These are phyloP conservation scores for Chaetomiaceae sp. DNA, from an alignment of 2,329 filamentous ascomycete species.

Conservation along the genomic window DNA sequence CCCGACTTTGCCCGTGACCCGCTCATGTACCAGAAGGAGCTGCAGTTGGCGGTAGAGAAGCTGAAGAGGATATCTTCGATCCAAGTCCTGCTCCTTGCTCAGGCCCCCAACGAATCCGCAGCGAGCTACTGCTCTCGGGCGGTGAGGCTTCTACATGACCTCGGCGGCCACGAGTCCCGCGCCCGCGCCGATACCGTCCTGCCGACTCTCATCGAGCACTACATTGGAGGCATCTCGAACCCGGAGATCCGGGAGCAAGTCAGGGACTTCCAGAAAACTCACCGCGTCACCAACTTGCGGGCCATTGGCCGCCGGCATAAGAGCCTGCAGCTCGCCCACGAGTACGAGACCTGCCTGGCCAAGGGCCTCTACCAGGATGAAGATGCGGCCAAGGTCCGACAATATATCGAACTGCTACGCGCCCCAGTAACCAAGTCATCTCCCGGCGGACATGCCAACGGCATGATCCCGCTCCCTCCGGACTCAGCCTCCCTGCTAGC, in stretches of 20 bases:
- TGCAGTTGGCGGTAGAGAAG: constrained; percentile 44
- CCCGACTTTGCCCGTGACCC: constrained; percentile 43
- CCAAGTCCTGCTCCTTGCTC: constrained; percentile 50
- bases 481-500: constrained; percentile 34
- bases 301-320: constrained; percentile 48
- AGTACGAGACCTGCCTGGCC: constrained; percentile 51
- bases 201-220: constrained; percentile 38
- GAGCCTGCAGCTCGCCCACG: constrained; percentile 50
- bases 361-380: constrained; percentile 42
- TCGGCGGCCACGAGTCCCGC: constrained; percentile 29
- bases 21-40: constrained; percentile 48
- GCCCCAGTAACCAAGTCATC: constrained; percentile 30
- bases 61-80: constrained; percentile 50
- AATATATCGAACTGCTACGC: constrained; percentile 50
- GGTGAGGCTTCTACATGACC: constrained; percentile 35
- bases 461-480: constrained; percentile 37
- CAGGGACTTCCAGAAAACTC: constrained; percentile 30
- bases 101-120: constrained; percentile 50
- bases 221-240: constrained; percentile 50
- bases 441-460: constrained; percentile 27
- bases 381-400: constrained; percentile 36
- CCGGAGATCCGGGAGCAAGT: constrained; percentile 43
- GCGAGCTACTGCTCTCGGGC: constrained; percentile 46
- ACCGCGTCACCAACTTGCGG: constrained; percentile 33
- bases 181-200: constrained; percentile 24